Evolutionary conservation across 1,284 basidiomycete species (phyloP).

Genomic region (Laetiporus sulphureus): DNA sequence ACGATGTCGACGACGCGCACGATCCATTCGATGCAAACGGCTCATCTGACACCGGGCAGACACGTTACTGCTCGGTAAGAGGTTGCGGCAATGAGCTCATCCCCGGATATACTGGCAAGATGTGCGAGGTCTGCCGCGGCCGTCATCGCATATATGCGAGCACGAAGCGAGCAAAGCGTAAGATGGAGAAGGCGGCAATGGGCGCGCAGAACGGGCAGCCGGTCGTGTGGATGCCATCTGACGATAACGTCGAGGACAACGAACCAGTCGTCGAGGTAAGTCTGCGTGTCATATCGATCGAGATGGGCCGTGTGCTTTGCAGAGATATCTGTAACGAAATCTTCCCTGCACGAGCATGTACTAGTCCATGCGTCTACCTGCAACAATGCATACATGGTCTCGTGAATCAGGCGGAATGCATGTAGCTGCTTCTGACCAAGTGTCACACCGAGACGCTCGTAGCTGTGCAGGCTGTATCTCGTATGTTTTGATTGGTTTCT

Average conservation of each 20-base stretch:
- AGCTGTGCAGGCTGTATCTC: too few relatives aligned
- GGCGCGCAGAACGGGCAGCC: conserved; percentile 22
- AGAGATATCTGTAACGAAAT: too few relatives aligned
- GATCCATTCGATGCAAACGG: background rate
- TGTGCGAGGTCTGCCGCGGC: conserved; percentile 46
- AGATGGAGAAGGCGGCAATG: conserved; percentile 42
- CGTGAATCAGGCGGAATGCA: too few relatives aligned
- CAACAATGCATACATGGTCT: too few relatives aligned
- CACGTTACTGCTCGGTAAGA: conserved; percentile 24
- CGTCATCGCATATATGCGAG: conserved; percentile 45
- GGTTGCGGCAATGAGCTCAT: conserved; percentile 24
- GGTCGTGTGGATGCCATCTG: conserved; percentile 25
- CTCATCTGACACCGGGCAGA: background rate
- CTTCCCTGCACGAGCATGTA: too few relatives aligned
- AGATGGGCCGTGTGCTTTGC: background rate
- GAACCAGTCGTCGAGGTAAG: conserved; percentile 8
- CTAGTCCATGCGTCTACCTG: too few relatives aligned
- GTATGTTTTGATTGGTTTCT: too few relatives aligned
- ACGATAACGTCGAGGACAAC: conserved; percentile 12
- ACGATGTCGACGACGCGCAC: too few relatives aligned
- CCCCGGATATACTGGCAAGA: conserved; percentile 32
- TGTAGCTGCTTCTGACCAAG: too few relatives aligned
- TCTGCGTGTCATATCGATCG: background rate
- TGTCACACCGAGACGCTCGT: too few relatives aligned
- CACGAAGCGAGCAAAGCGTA: conserved; percentile 44